A percentile compares a stretch with the other conserved stretches of the same genome.
Conservation (phyloP, 345 rosid species). For the Citrus glauca region DNA sequence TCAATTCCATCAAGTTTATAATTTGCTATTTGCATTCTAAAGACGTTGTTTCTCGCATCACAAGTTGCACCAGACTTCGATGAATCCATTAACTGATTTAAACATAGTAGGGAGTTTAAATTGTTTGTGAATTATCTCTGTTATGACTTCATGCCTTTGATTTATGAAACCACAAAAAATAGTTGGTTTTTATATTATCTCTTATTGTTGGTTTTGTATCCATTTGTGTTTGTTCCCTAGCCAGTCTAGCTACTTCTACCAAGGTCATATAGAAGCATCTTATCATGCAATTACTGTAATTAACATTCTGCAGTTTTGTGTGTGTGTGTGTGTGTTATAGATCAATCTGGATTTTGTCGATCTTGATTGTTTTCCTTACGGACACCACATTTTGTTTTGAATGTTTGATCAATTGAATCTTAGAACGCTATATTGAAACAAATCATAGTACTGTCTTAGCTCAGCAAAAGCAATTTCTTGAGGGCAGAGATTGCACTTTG, state of each 20-base stretch:
- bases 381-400: neutral
- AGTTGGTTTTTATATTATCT: neutral
- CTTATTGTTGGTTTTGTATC: neutral
- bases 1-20: neutral
- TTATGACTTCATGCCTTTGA: neutral
- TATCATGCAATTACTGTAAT: neutral
- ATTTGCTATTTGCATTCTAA: neutral
- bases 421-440: neutral
- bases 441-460: neutral
- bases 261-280: neutral
- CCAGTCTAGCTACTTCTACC: neutral
- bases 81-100: neutral
- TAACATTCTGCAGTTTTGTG: neutral
- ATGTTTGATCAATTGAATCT: neutral
- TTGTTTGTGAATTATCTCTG: neutral
- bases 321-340: too few relatives aligned
- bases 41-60: neutral
- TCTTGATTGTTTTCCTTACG: neutral
- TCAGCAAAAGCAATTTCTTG: neutral
- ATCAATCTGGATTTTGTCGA: neutral
- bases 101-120: neutral
- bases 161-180: neutral
- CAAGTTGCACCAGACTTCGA: neutral
- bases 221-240: neutral
- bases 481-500: neutral